Percentiles rank a stretch among this genome's conserved stretches.
phyloP scores from a whole-genome alignment of 2,329 filamentous ascomycete species.

The Cladosporium oxysporum region DNA sequence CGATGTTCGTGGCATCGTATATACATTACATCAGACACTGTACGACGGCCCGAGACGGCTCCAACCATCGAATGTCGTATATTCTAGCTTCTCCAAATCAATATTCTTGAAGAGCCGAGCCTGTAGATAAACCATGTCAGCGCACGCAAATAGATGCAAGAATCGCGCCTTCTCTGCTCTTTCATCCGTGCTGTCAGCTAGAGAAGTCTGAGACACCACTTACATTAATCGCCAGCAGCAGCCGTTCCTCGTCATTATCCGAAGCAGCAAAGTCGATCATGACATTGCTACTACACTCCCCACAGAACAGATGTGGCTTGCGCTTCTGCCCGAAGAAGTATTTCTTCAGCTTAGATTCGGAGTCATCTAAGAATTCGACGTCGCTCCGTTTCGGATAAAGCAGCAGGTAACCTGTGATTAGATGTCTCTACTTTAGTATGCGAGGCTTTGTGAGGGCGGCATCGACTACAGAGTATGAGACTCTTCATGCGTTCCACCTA shows the following conservation, averaged over 20 bases:
- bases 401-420: neutral
- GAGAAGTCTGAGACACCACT: neutral
- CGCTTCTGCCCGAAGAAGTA: conserved; percentile 27
- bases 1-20: no score
- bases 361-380: conserved; percentile 25
- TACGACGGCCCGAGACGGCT: neutral
- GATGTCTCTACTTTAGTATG: neutral
- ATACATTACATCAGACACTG: neutral
- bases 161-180: neutral
- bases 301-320: conserved; percentile 31
- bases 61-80: neutral
- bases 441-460: neutral
- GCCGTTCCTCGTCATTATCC: conserved; percentile 14
- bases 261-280: conserved; percentile 29
- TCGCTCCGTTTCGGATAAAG: conserved; percentile 19
- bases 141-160: neutral
- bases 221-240: conserved; percentile 7
- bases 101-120: neutral
- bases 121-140: neutral
- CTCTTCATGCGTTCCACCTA: conserved; percentile 24
- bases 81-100: neutral
- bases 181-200: no score
- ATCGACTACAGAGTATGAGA: neutral
- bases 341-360: conserved; percentile 23
- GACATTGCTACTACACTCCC: conserved; percentile 28